Evolutionary conservation across 2,329 filamentous ascomycete species (phyloP).

Genomic region (Juglanconis oblonga): DNA sequence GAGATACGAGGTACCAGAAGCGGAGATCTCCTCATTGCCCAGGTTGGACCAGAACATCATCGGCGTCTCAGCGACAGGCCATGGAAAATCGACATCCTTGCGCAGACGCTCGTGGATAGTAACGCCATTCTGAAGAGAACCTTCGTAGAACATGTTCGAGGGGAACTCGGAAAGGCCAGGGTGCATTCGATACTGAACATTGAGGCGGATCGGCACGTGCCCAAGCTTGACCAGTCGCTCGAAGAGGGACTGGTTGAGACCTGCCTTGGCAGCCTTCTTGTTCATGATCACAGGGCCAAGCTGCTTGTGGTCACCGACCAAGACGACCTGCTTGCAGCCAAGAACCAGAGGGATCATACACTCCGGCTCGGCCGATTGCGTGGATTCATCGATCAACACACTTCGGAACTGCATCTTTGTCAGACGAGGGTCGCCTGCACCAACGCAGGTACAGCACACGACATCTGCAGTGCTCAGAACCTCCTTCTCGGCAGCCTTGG

Average conservation of each 20-base stretch:
- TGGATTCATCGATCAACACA: conserved; percentile 96
- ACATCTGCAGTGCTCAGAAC: conserved; percentile 95
- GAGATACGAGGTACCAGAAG: conserved; percentile 94
- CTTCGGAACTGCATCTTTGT: conserved; percentile 98
- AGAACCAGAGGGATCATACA: conserved; percentile 98
- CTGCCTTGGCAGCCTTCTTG: conserved; percentile 98
- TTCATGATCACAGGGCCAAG: conserved; percentile 99
- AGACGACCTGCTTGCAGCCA: conserved; percentile 97
- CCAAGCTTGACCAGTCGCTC: conserved; percentile 93
- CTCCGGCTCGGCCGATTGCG: conserved; percentile 95
- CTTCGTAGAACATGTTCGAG: conserved; percentile 99
- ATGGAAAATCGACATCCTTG: conserved; percentile 94
- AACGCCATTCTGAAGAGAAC: conserved; percentile 93
- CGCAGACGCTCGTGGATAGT: conserved; percentile 85
- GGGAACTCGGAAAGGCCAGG: conserved; percentile 96
- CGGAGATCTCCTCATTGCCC: conserved; percentile 96
- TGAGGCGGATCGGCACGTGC: conserved; percentile 85
- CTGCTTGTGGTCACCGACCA: conserved; percentile 97
- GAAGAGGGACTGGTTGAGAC: conserved; percentile 96
- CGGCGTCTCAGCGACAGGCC: conserved; percentile 88
- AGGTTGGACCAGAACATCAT: conserved; percentile 99
- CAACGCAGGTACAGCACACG: conserved; percentile 97
- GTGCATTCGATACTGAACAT: conserved; percentile 99
- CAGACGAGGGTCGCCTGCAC: conserved; percentile 90
- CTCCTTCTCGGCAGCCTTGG: conserved; percentile 88